Conservation (phyloP, 306 rosid genomes). For the Vicia sativa region DNA sequence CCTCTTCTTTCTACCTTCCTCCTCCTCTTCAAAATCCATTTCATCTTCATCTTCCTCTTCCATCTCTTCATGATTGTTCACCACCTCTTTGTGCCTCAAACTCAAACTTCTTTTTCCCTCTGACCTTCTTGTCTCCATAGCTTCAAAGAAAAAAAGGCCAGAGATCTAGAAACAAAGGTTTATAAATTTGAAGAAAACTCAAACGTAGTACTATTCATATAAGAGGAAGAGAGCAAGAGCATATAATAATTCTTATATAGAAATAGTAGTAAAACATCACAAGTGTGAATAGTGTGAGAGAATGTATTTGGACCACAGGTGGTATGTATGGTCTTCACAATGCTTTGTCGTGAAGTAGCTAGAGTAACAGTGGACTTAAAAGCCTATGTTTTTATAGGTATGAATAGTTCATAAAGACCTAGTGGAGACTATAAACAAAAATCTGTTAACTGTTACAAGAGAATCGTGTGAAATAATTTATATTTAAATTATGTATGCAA, state of each 20-base stretch:
- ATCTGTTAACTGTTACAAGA: no score
- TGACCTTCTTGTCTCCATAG: slow-evolving; percentile 60
- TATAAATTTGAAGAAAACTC: slow-evolving; percentile 11
- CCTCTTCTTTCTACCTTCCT: slow-evolving; percentile 54
- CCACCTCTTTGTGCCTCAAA: slow-evolving; percentile 42
- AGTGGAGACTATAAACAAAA: slow-evolving; percentile 18
- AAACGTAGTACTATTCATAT: slow-evolving; percentile 8
- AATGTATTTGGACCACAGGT: slow-evolving; percentile 19
- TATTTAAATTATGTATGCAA: no score
- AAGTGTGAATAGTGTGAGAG: not conserved
- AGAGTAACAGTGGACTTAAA: slow-evolving; percentile 1
- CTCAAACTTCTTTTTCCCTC: slow-evolving; percentile 59
- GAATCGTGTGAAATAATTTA: no score
- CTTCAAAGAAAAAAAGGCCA: not conserved
- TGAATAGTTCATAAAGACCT: slow-evolving; percentile 41
- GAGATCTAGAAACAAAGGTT: slow-evolving; percentile 33
- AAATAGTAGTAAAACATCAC: slow-evolving; percentile 1
- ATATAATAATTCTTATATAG: not conserved
- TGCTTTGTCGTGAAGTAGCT: slow-evolving; percentile 7
- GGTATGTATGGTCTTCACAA: not conserved
- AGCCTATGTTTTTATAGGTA: slow-evolving; percentile 23
- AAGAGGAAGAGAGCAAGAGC: slow-evolving; percentile 23
- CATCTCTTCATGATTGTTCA: slow-evolving; percentile 35
- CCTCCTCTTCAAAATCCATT: slow-evolving; percentile 29
- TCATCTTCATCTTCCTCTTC: slow-evolving; percentile 38